Evolutionary conservation across 2,329 filamentous ascomycete genomes (phyloP), one percentile per base, ranked within the genome.

Genomic region (Talaromyces pinophilus): DNA sequence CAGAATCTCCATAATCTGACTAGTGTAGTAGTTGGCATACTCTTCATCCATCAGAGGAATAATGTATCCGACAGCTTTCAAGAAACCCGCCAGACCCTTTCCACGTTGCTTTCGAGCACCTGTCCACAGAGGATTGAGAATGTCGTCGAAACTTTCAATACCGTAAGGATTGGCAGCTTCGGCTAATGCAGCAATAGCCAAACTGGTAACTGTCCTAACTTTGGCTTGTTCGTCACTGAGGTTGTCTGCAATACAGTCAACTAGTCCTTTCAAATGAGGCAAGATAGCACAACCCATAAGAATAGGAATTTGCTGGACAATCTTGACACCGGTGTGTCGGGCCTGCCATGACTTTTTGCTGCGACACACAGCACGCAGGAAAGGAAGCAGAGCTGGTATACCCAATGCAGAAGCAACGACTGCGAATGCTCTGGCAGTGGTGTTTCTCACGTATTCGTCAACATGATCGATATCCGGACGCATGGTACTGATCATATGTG

Each of bases 291-390:
- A 99, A 33, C 95, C 95, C 95, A 99, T 99, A 5, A 99, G 83
- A 71, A 99, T 99, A 25, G 95, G 94, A 73, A 99, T 98, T 77
- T 99, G 95, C 78, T 99, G 95, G 17, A 99, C 92, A 76, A 99
- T 99, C 84, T 99, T 99, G 70, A 99, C 95, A 82, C 95, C 95
- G 2, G 95, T 99, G 78, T 99, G 95, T 69, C 95, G 87, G 63
- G 95, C 95, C 77, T 98, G 93, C 95, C 95, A 99, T 65, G 95
- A 98, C 81, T 99, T 99, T 81, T 98, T 98, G 82, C 93, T 97
- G 77, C 93, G 90, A 77, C 95, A 99, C 19, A 99, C 95, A 67
- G 96, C 95, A 73, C 93, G 88, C 50, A 99, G 83, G 84, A 99
- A 99, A 1, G 95, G 95, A 30, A 99, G 87, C 57, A 99, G 87